Evolutionary conservation across 2,329 filamentous ascomycete genomes (phyloP).

Genomic region (Colletotrichum sp.): DNA sequence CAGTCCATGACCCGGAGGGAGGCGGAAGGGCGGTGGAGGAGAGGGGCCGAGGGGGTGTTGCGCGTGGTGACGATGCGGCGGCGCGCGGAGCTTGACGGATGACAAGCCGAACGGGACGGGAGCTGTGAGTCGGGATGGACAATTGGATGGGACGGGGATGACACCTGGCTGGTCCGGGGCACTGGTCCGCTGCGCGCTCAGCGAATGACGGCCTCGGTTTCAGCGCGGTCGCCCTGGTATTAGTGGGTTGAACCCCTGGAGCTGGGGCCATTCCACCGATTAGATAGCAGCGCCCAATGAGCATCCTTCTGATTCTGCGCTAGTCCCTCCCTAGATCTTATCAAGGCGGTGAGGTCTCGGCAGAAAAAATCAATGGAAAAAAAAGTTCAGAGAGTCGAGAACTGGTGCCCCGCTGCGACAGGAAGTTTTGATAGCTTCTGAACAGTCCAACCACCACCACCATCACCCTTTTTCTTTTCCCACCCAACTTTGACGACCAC

Average conservation of each 20-base stretch:
- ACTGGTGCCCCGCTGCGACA: slow-evolving; percentile 35
- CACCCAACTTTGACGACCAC: slow-evolving; percentile 14
- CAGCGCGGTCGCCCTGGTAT: slow-evolving; percentile 5
- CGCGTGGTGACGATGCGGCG: background rate
- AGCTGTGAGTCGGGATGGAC: slow-evolving; percentile 8
- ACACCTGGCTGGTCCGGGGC: slow-evolving; percentile 26
- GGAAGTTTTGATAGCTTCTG: slow-evolving; percentile 19
- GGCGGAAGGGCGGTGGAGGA: background rate
- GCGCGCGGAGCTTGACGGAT: slow-evolving; percentile 1
- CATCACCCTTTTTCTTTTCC: background rate
- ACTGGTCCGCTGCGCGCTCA: background rate
- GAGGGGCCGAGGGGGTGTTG: background rate
- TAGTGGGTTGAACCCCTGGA: slow-evolving; percentile 16
- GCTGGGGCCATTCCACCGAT: slow-evolving; percentile 3
- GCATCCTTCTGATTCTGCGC: background rate
- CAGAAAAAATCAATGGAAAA: slow-evolving; percentile 31
- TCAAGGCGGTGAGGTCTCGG: slow-evolving; percentile 21
- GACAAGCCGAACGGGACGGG: background rate
- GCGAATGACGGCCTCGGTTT: background rate
- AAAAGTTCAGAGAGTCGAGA: slow-evolving; percentile 29
- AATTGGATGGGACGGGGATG: slow-evolving; percentile 21
- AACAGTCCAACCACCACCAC: slow-evolving; percentile 5
- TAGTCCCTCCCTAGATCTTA: background rate
- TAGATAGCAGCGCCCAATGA: slow-evolving; percentile 15
- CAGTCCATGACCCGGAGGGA: slow-evolving; percentile 18